Percentiles rank a stretch among this genome's conserved stretches.
Conservation (phyloP, 1,139 yeast genomes). For the Saccharomyces hybrid region DNA sequence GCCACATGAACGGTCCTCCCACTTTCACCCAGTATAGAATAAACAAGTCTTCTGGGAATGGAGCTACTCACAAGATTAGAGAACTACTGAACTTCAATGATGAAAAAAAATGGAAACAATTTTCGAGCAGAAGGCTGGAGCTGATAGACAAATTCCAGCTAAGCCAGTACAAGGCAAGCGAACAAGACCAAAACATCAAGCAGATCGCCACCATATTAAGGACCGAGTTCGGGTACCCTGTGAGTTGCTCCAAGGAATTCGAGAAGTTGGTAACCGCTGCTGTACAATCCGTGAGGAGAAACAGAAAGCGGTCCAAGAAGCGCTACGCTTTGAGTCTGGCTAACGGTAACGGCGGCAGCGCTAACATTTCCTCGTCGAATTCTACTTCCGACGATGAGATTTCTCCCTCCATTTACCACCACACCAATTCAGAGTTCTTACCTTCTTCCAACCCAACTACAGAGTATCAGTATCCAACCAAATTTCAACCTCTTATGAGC, state of each 20-base stretch:
- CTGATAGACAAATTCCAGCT: constrained; percentile 74
- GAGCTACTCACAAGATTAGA: constrained; percentile 76
- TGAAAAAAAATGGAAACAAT: constrained; percentile 78
- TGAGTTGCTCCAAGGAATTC: constrained; percentile 57
- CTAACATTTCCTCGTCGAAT: background rate
- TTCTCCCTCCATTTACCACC: background rate
- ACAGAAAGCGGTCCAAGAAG: constrained; percentile 47
- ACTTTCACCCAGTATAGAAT: background rate
- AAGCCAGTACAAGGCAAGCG: constrained; percentile 77
- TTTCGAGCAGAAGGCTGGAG: constrained; percentile 80
- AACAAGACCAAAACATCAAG: constrained; percentile 75
- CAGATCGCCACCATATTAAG: constrained; percentile 71
- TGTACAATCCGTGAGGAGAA: constrained; percentile 69
- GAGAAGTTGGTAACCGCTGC: constrained; percentile 90
- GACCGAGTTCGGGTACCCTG: constrained; percentile 65
- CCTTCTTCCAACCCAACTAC: background rate
- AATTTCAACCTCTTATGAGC: background rate
- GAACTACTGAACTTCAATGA: constrained; percentile 66
- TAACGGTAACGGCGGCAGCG: background rate
- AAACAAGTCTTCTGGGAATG: constrained; percentile 27
- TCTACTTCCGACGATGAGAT: background rate
- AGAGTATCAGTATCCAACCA: background rate
- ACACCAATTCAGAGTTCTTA: background rate
- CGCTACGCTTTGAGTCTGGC: constrained; percentile 2
- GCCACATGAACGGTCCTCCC: background rate